These are phyloP conservation scores for Citrullus colocynthis DNA, from an alignment of 306 rosid genomes.

Conservation along the genomic window DNA sequence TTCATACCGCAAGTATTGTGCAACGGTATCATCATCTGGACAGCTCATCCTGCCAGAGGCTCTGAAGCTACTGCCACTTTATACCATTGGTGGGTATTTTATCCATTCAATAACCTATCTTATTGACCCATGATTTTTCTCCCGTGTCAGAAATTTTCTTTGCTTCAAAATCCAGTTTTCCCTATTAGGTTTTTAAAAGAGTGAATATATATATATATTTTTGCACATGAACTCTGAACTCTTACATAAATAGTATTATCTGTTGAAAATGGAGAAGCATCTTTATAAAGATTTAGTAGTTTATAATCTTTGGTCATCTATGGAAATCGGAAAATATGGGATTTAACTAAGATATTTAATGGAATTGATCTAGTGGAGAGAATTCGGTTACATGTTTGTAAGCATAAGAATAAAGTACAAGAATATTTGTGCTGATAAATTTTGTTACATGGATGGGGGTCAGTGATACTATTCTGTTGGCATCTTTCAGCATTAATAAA, in stretches of 20 bases:
- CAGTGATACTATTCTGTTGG: slow-evolving; percentile 12
- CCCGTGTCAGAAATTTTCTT: background rate
- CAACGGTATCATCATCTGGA: slow-evolving; percentile 90
- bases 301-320: background rate
- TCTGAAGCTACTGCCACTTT: slow-evolving; percentile 89
- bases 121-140: background rate
- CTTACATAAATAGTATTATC: background rate
- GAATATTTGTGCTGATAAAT: background rate
- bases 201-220: background rate
- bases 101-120: background rate
- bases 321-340: background rate
- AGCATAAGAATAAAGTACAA: background rate
- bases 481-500: slow-evolving; percentile 65
- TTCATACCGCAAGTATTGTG: slow-evolving; percentile 92
- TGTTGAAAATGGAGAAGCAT: background rate
- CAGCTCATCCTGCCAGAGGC: slow-evolving; percentile 99
- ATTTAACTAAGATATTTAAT: background rate
- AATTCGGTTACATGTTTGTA: background rate
- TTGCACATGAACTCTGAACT: background rate
- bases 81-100: slow-evolving; percentile 60
- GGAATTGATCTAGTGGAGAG: background rate
- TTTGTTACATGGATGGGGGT: slow-evolving; percentile 11
- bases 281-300: background rate
- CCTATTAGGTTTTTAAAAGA: background rate
- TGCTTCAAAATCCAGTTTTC: background rate